Evolutionary conservation across 2,329 filamentous ascomycete genomes (phyloP).

Genomic region (Aspergillus niger): DNA sequence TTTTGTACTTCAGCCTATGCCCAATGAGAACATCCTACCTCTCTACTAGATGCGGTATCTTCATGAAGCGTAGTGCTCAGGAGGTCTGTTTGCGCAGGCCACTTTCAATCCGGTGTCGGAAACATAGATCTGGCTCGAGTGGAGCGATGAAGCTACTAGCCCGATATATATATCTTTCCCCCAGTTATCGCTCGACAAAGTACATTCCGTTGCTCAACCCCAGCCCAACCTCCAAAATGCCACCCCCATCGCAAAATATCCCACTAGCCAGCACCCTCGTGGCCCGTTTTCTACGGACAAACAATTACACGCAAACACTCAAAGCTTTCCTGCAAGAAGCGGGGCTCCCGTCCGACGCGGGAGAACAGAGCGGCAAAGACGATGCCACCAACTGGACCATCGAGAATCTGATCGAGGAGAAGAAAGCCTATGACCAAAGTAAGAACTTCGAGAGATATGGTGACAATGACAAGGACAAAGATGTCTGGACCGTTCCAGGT

Average conservation of each 20-base stretch:
- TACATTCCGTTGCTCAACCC: neutral
- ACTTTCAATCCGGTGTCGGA: neutral
- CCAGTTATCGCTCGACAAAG: neutral
- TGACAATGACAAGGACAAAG: conserved; percentile 43
- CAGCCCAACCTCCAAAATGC: conserved; percentile 6
- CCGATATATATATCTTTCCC: neutral
- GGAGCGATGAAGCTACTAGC: neutral
- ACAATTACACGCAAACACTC: conserved; percentile 55
- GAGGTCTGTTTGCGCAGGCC: neutral
- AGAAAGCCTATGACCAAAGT: conserved; percentile 59
- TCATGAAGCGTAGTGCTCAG: too few relatives aligned
- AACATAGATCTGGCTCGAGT: neutral
- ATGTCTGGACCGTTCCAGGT: conserved; percentile 53
- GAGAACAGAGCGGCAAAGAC: conserved; percentile 29
- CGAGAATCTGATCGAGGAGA: conserved; percentile 63
- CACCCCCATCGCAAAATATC: conserved; percentile 7
- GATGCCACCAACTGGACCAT: conserved; percentile 54
- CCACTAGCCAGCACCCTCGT: conserved; percentile 40
- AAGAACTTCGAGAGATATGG: conserved; percentile 59
- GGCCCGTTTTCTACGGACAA: conserved; percentile 46
- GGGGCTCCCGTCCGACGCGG: conserved; percentile 54
- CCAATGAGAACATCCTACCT: neutral
- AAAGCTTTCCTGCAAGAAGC: conserved; percentile 61
- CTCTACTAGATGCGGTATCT: too few relatives aligned
- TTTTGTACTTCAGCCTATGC: neutral